These are phyloP conservation scores for Pseudotsuga menziesii DNA, from an alignment of 75 land plant genomes.

Conservation along the genomic window DNA sequence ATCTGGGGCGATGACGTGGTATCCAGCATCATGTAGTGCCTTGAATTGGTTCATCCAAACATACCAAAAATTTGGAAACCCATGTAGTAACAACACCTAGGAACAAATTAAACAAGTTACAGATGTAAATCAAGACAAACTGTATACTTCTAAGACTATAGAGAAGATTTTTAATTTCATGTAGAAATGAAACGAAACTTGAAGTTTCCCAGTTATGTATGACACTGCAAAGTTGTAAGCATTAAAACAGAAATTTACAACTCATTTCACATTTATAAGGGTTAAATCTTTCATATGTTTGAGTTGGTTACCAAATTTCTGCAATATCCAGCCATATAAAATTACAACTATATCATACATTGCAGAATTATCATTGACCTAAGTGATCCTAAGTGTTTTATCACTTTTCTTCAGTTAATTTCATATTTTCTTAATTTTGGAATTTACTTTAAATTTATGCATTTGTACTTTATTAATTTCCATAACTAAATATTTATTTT, in stretches of 20 bases:
- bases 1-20: constrained; percentile 36
- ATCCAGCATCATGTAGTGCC: constrained; percentile 30
- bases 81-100: constrained; percentile 32
- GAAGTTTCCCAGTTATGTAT: too few relatives aligned
- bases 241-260: too few relatives aligned
- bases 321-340: too few relatives aligned
- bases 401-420: not conserved
- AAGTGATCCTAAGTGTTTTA: too few relatives aligned
- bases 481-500: too few relatives aligned
- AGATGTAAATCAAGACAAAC: not conserved
- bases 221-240: too few relatives aligned
- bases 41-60: constrained; percentile 34
- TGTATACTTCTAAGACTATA: not conserved
- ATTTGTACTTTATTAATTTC: not conserved
- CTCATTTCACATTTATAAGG: too few relatives aligned
- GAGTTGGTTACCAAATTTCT: too few relatives aligned
- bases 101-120: not conserved
- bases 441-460: not conserved
- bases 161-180: not conserved
- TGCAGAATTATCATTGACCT: too few relatives aligned
- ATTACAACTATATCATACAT: too few relatives aligned
- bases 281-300: too few relatives aligned
- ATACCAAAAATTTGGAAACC: constrained; percentile 41
- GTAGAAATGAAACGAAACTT: not conserved
- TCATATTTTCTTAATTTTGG: not conserved